These are phyloP conservation scores for Candida glaebosa DNA, from an alignment of 805 yeast species.

Conservation along the genomic window DNA sequence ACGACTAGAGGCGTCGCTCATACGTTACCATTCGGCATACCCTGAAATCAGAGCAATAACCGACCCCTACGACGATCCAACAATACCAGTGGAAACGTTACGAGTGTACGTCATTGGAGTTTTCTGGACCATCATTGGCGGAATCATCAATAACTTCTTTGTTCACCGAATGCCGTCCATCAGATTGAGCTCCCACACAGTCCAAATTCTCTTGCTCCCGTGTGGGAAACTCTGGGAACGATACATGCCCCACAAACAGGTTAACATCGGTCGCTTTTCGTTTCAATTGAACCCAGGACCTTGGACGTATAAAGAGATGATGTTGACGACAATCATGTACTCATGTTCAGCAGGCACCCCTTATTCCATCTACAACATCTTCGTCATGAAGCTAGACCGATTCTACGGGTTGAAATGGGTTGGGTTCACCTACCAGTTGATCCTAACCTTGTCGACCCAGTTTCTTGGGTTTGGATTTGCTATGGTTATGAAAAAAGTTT, in stretches of 20 bases:
- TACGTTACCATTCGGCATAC: slow-evolving; percentile 39
- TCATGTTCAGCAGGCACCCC: slow-evolving; percentile 42
- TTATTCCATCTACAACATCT: slow-evolving; percentile 38
- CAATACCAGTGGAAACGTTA: slow-evolving; percentile 30
- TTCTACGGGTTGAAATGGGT: slow-evolving; percentile 44
- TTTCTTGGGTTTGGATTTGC: slow-evolving; percentile 68
- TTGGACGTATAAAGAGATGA: slow-evolving; percentile 45
- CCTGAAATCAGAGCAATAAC: slow-evolving; percentile 39
- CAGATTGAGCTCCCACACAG: slow-evolving; percentile 32
- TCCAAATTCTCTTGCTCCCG: slow-evolving; percentile 38
- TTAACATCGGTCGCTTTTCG: slow-evolving; percentile 19
- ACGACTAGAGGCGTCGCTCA: slow-evolving; percentile 34
- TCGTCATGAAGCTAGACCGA: slow-evolving; percentile 40
- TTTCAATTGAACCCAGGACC: slow-evolving; percentile 39
- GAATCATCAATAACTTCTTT: slow-evolving; percentile 39
- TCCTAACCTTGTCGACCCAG: slow-evolving; percentile 53
- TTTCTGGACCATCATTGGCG: slow-evolving; percentile 40
- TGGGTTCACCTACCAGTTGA: slow-evolving; percentile 49
- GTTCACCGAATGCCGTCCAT: slow-evolving; percentile 40
- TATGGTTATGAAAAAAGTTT: slow-evolving; percentile 56
- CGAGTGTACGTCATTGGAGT: slow-evolving; percentile 38
- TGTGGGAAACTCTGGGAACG: slow-evolving; percentile 40
- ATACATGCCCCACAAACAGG: slow-evolving; percentile 21
- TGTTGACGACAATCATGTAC: slow-evolving; percentile 42
- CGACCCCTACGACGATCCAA: slow-evolving; percentile 36